Percentiles rank a stretch among this genome's conserved stretches.
phyloP scores from a whole-genome alignment of 495 filamentous ascomycete species.

The Opeltia flavorubescens region DNA sequence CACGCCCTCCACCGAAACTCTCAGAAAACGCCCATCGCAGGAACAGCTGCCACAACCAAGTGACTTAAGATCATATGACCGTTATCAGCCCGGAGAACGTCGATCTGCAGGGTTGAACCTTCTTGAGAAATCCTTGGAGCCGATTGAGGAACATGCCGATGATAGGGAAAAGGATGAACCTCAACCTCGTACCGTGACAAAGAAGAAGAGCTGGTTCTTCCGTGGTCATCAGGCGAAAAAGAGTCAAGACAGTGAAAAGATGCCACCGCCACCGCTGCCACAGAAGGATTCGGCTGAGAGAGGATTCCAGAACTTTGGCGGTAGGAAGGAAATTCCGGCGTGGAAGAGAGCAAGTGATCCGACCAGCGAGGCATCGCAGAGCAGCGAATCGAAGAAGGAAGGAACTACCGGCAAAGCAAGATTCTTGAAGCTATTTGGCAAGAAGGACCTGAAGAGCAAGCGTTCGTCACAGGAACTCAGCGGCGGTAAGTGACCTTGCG shows the following conservation, averaged over 20 bases:
- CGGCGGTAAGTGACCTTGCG: background rate
- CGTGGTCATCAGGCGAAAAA: constrained; percentile 20
- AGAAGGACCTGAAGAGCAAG: constrained; percentile 11
- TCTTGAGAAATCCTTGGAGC: constrained; percentile 12
- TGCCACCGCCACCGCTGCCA: constrained; percentile 10
- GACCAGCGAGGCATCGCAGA: constrained; percentile 7
- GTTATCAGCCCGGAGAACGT: constrained; percentile 1
- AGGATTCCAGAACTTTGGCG: background rate
- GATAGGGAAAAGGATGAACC: constrained; percentile 10
- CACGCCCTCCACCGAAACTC: constrained; percentile 10
- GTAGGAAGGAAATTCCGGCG: background rate
- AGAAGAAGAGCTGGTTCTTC: constrained; percentile 56
- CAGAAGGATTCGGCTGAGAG: constrained; percentile 13
- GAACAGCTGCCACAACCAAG: constrained; percentile 2
- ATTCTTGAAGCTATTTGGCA: constrained; percentile 20
- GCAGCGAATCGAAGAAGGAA: constrained; percentile 7
- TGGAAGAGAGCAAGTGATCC: constrained; percentile 4
- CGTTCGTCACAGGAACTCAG: background rate
- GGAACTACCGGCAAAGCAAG: constrained; percentile 8
- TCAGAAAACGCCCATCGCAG: background rate
- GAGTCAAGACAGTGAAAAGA: constrained; percentile 8
- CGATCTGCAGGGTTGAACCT: constrained; percentile 7
- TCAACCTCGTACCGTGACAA: constrained; percentile 15
- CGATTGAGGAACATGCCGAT: constrained; percentile 19
- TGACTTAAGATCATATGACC: background rate